Evolutionary conservation across 2,329 filamentous ascomycete genomes (phyloP).

Genomic region (Trichoderma endophyticum): DNA sequence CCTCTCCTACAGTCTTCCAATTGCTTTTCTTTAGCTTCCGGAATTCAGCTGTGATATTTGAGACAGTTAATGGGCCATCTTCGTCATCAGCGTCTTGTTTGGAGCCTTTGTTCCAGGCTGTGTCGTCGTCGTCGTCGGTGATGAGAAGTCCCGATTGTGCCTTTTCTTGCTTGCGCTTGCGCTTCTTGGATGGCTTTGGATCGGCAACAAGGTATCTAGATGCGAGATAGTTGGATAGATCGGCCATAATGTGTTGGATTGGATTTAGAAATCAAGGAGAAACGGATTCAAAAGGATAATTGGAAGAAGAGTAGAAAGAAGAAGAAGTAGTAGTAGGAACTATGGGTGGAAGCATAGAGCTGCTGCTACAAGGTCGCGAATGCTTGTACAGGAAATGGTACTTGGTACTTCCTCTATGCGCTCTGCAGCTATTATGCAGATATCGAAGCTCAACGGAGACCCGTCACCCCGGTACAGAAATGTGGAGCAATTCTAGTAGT

Average conservation of each 20-base stretch:
- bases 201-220: conserved; percentile 77
- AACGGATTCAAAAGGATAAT: neutral
- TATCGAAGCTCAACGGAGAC: conserved; percentile 22
- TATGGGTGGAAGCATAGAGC: neutral
- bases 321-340: neutral
- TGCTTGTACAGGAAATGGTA: neutral
- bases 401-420: neutral
- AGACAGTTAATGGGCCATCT: conserved; percentile 48
- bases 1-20: conserved; percentile 69
- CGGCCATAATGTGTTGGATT: conserved; percentile 31
- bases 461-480: conserved; percentile 20
- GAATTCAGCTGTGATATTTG: conserved; percentile 59
- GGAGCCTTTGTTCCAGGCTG: conserved; percentile 44
- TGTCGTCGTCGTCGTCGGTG: conserved; percentile 62
- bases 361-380: neutral
- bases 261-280: neutral
- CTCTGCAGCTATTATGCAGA: conserved; percentile 24
- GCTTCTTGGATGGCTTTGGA: conserved; percentile 57
- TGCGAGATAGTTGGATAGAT: conserved; percentile 81
- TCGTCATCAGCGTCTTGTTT: conserved; percentile 53
- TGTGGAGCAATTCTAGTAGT: conserved; percentile 16
- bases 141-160: conserved; percentile 56
- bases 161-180: conserved; percentile 56
- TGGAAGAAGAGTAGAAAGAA: neutral
- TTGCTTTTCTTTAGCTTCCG: conserved; percentile 72